phyloP scores from a whole-genome alignment of 1,284 basidiomycete genomes.

The Rhodotorula sp. region DNA sequence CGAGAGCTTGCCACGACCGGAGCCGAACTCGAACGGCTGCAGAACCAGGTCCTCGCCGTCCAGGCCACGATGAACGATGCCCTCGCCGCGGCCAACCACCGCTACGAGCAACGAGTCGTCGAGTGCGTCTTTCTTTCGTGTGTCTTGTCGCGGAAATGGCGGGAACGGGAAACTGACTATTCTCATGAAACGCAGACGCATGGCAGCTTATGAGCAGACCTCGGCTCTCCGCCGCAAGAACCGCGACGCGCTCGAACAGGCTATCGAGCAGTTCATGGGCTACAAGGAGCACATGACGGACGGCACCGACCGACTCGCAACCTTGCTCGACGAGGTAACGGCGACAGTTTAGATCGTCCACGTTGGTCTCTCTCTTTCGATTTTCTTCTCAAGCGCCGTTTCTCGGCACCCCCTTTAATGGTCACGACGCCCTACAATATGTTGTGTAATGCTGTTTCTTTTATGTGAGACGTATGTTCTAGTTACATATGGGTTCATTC shows the following conservation, averaged over 20 bases:
- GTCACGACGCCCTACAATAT: no score
- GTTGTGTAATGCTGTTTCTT: slow-evolving; percentile 3
- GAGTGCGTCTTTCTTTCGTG: slow-evolving; percentile 20
- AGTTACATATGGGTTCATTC: no score
- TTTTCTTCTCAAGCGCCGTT: neutral
- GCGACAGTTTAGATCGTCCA: slow-evolving; percentile 1
- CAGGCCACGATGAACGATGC: slow-evolving; percentile 23
- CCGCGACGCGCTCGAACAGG: slow-evolving; percentile 25
- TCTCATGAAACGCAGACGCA: slow-evolving; percentile 4
- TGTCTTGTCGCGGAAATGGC: no score
- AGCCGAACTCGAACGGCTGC: slow-evolving; percentile 29
- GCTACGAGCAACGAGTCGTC: slow-evolving; percentile 30
- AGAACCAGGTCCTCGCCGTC: slow-evolving; percentile 32
- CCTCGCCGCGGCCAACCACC: slow-evolving; percentile 23
- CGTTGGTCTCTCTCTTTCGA: neutral
- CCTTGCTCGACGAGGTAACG: slow-evolving; percentile 16
- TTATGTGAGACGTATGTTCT: neutral
- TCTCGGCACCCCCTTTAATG: no score
- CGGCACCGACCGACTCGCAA: slow-evolving; percentile 14
- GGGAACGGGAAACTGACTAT: neutral
- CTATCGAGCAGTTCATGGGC: slow-evolving; percentile 27
- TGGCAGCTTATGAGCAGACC: slow-evolving; percentile 14
- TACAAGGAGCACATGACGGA: slow-evolving; percentile 35
- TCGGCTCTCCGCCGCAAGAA: slow-evolving; percentile 19
- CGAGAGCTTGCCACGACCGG: slow-evolving; percentile 29